phyloP scores from a whole-genome alignment of 2,329 filamentous ascomycete species.

The Fusarium foetens region DNA sequence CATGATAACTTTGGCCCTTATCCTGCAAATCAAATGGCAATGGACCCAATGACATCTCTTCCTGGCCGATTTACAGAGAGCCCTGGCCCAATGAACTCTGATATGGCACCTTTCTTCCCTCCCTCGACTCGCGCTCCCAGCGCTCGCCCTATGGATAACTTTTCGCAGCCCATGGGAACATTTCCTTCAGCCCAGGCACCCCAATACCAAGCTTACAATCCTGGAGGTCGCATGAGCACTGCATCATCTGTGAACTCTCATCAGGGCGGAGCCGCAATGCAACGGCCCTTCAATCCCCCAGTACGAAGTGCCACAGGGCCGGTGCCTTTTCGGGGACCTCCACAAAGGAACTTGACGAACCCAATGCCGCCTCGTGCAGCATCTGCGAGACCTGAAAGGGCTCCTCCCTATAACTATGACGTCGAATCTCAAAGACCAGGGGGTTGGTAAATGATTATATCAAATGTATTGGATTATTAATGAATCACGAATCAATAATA shows the following conservation, averaged over 20 bases:
- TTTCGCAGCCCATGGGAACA: slow-evolving; percentile 36
- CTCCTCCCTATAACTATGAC: slow-evolving; percentile 49
- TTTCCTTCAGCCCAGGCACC: slow-evolving; percentile 3
- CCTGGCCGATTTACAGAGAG: slow-evolving; percentile 46
- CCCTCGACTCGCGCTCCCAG: slow-evolving; percentile 48
- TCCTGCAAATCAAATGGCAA: slow-evolving; percentile 29
- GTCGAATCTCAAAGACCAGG: slow-evolving; percentile 49
- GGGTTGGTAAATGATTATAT: slow-evolving; percentile 38
- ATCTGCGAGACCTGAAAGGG: slow-evolving; percentile 36
- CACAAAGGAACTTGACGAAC: slow-evolving; percentile 59
- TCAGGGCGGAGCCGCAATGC: slow-evolving; percentile 31
- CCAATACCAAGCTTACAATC: slow-evolving; percentile 46
- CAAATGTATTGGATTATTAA: slow-evolving; percentile 17
- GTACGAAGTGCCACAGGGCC: slow-evolving; percentile 55
- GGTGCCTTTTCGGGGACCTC: slow-evolving; percentile 49
- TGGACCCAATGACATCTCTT: slow-evolving; percentile 11
- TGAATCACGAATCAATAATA: slow-evolving; percentile 27
- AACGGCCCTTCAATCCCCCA: slow-evolving; percentile 42
- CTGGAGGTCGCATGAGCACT: slow-evolving; percentile 48
- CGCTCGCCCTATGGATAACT: slow-evolving; percentile 47
- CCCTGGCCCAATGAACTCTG: slow-evolving; percentile 44
- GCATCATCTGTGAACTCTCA: slow-evolving; percentile 46
- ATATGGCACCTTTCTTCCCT: slow-evolving; percentile 48
- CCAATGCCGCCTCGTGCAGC: slow-evolving; percentile 49
- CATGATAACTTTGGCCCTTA: slow-evolving; percentile 47